phyloP scores from a whole-genome alignment of 352 stramenopile genomes.

The Globisporangium uncinulatum region DNA sequence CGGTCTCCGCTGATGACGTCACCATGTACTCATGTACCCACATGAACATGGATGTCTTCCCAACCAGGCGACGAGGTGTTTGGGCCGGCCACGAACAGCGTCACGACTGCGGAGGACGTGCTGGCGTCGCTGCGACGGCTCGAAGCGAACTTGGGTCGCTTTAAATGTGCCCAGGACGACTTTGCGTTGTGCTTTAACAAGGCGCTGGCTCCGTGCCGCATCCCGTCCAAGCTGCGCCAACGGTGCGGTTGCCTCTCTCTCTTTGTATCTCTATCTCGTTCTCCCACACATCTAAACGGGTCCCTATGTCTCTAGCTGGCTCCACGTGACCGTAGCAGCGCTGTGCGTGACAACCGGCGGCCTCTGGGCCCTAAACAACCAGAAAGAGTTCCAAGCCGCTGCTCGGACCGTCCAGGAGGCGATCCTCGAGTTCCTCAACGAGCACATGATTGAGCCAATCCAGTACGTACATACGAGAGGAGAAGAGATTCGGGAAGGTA shows the following conservation, averaged over 20 bases:
- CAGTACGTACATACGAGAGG: conserved; percentile 31
- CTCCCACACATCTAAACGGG: background rate
- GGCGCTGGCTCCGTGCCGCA: conserved; percentile 52
- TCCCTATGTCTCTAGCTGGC: conserved; percentile 28
- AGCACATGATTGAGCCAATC: conserved; percentile 76
- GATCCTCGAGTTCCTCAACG: conserved; percentile 63
- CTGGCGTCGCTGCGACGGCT: conserved; percentile 38
- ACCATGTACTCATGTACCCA: background rate
- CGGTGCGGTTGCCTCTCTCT: conserved; percentile 16
- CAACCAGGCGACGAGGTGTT: conserved; percentile 9
- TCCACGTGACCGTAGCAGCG: conserved; percentile 49
- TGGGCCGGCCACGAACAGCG: conserved; percentile 1
- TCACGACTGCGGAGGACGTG: conserved; percentile 24
- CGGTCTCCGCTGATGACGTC: background rate
- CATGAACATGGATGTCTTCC: no score
- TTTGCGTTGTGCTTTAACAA: conserved; percentile 45
- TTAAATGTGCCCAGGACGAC: conserved; percentile 35
- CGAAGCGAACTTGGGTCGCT: conserved; percentile 42
- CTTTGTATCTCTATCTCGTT: no score
- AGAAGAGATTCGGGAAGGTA: background rate
- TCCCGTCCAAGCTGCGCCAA: conserved; percentile 66
- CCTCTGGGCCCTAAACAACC: conserved; percentile 62
- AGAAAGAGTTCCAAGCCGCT: conserved; percentile 52
- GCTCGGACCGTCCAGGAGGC: conserved; percentile 30
- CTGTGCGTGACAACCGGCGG: conserved; percentile 49